Base-by-base conservation (phyloP, 2,329 filamentous ascomycete species). In the Colletotrichum tropicale region DNA sequence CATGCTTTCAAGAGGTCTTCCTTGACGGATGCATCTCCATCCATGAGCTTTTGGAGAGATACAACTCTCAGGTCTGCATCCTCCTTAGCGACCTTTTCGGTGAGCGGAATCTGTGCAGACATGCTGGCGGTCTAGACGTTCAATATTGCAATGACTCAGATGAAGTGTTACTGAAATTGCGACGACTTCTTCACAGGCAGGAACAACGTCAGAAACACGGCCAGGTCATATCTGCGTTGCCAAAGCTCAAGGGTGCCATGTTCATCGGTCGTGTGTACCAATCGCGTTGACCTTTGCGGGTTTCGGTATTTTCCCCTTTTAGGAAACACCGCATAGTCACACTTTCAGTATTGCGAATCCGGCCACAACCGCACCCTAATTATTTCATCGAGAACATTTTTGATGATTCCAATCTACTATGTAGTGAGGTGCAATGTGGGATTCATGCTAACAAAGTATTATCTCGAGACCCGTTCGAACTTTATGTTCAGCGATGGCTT, bases 401-500 rank as follows among this genome's bases (percentile, higher is more conserved):
- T 21, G n/a, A 13, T 21, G 2, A 13, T 52, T 21, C 12, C 12
- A 52, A 24, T 52, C 10, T 21, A 3, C 43, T 52, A 52, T 21
- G 6, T 2, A 7, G n/a, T 24, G n/a, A 7, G n/a, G 2, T 52
- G 43, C 43, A 52, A 21, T 21, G n/a, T 21, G 43, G 12, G 3
- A n/a, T 52, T 52, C 2, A 13, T 24, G 12, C n/a, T 13, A 21
- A 52, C 4, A 52, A 13, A 9, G 21, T 5, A 21, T 52, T 8
- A 52, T 52, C 9, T 21, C n/a, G 43, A 6, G n/a, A 52, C 43
- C 43, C n/a, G 6, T 13, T 60, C 56, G n/a, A 79, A 81, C 16
- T 70, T 70, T 3, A 84, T 79, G 34, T 76, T 76, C 5, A 85
- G 66, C 26, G 79, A 75, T 9, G 80, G 78, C 67, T 84, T 86